Evolutionary conservation across 2,329 filamentous ascomycete genomes (phyloP).

Genomic region (Akanthomyces lecanii): DNA sequence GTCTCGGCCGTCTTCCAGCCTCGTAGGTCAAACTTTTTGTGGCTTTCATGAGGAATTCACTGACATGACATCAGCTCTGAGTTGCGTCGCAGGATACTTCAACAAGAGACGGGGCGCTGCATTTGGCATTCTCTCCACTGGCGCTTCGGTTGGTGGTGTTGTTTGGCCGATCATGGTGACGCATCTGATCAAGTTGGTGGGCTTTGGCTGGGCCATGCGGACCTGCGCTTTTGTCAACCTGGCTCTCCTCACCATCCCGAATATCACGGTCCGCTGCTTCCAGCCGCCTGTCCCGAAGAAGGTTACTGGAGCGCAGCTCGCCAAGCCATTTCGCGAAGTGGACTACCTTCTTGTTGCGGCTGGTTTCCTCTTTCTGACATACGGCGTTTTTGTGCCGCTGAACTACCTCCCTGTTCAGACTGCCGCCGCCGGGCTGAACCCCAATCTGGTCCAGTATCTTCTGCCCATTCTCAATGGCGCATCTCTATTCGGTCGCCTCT

Average conservation of each 20-base stretch:
- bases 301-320: conserved; percentile 26
- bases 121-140: conserved; percentile 34
- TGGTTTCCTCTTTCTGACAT: conserved; percentile 29
- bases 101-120: conserved; percentile 31
- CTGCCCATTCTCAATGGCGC: conserved; percentile 26
- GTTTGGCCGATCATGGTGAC: conserved; percentile 39
- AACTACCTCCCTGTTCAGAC: conserved; percentile 27
- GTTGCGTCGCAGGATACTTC: conserved; percentile 32
- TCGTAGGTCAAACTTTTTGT: conserved; percentile 17
- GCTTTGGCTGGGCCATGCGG: conserved; percentile 39
- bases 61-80: conserved; percentile 24
- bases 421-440: conserved; percentile 20
- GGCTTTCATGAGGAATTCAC: neutral
- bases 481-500: conserved; percentile 24
- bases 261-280: conserved; percentile 27
- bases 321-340: conserved; percentile 27
- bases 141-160: conserved; percentile 36
- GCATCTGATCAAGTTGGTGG: conserved; percentile 31
- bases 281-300: conserved; percentile 20
- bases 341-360: conserved; percentile 26
- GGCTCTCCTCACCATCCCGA: conserved; percentile 29
- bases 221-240: conserved; percentile 36
- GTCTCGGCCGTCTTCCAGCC: conserved; percentile 33
- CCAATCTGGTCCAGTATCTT: conserved; percentile 22
- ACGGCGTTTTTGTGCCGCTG: conserved; percentile 32